These are phyloP conservation scores for Vitis labrusca DNA, from an alignment of 164 flowering plant species.

Conservation along the genomic window DNA sequence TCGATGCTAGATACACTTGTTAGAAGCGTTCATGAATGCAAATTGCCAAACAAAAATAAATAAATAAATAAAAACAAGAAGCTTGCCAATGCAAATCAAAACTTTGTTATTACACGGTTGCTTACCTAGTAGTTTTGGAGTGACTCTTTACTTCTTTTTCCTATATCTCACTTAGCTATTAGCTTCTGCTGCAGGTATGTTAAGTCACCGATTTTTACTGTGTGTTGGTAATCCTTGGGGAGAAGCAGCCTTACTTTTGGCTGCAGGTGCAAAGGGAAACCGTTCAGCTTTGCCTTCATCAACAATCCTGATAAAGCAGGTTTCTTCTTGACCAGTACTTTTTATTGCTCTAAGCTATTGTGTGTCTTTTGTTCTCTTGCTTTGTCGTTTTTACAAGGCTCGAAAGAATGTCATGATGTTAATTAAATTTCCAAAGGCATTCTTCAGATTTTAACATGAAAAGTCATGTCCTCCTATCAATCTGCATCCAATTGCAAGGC, in stretches of 20 bases:
- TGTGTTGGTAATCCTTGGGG: slow-evolving; percentile 99
- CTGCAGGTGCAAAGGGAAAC: slow-evolving; percentile 93
- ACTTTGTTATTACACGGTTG: too few species aligned
- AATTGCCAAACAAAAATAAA: too few species aligned
- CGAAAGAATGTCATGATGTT: background rate
- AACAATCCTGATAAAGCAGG: slow-evolving; percentile 94
- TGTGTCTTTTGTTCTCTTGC: too few species aligned
- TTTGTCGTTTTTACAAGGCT: background rate
- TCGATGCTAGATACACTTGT: too few species aligned
- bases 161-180: background rate
- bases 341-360: too few species aligned
- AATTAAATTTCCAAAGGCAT: slow-evolving; percentile 1
- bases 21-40: too few species aligned
- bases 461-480: slow-evolving; percentile 1
- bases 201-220: slow-evolving; percentile 83
- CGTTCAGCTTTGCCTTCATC: slow-evolving; percentile 94
- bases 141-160: too few species aligned
- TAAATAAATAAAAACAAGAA: too few species aligned
- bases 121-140: too few species aligned
- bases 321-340: slow-evolving; percentile 13
- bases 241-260: slow-evolving; percentile 96
- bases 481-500: slow-evolving; percentile 82
- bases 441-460: slow-evolving; percentile 1
- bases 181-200: slow-evolving; percentile 50
- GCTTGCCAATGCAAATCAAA: too few species aligned